Conservation (phyloP, 768 basidiomycete genomes). For the Vararia minispora region DNA sequence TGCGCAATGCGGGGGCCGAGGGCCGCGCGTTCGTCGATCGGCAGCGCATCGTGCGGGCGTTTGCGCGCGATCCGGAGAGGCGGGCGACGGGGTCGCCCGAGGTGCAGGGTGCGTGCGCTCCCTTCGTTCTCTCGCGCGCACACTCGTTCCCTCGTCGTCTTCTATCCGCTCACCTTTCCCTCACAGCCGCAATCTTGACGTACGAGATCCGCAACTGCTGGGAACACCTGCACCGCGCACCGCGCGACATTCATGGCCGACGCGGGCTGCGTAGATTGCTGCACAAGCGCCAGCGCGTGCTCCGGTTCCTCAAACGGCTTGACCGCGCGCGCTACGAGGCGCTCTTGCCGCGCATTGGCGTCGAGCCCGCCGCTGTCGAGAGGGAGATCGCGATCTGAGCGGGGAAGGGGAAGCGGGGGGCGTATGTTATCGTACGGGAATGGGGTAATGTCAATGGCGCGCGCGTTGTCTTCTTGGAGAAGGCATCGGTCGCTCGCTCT, state of each 20-base stretch:
- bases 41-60: slow-evolving; percentile 62
- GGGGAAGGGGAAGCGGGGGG: too few relatives aligned
- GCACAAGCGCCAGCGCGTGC: slow-evolving; percentile 72
- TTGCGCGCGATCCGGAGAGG: slow-evolving; percentile 58
- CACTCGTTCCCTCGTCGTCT: background rate
- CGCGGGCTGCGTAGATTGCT: slow-evolving; percentile 68
- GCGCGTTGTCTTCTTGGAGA: too few relatives aligned
- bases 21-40: slow-evolving; percentile 88
- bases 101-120: slow-evolving; percentile 65
- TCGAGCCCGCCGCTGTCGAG: slow-evolving; percentile 75
- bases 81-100: slow-evolving; percentile 77
- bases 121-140: too few relatives aligned
- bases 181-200: slow-evolving; percentile 75
- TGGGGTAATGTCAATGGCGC: too few relatives aligned
- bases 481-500: too few relatives aligned
- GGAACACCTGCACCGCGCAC: slow-evolving; percentile 56
- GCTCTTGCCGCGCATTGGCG: slow-evolving; percentile 58
- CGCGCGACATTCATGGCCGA: slow-evolving; percentile 68
- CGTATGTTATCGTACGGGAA: too few relatives aligned
- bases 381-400: slow-evolving; percentile 79
- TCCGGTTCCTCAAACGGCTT: slow-evolving; percentile 62
- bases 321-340: slow-evolving; percentile 64
- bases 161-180: slow-evolving; percentile 2
- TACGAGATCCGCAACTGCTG: slow-evolving; percentile 77
- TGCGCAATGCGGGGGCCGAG: slow-evolving; percentile 77